These are phyloP conservation scores for Porphyrellus cyaneotinctus DNA, from an alignment of 768 basidiomycete genomes.

Conservation along the genomic window DNA sequence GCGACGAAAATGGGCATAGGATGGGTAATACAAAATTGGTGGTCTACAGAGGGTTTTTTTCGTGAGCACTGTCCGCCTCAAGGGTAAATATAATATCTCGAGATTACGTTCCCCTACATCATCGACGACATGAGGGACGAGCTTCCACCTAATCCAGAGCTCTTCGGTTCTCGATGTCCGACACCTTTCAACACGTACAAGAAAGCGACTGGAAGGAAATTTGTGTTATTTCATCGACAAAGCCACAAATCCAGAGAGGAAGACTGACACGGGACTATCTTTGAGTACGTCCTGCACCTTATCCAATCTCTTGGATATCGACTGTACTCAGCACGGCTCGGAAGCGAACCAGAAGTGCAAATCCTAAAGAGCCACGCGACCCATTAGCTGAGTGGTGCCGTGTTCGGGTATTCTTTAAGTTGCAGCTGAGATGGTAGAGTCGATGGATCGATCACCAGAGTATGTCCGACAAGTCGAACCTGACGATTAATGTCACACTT, in stretches of 20 bases:
- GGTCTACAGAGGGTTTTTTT: conserved; percentile 38
- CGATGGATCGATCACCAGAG: no score
- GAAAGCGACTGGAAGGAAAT: conserved; percentile 47
- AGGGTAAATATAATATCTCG: conserved; percentile 34
- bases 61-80: neutral
- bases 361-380: no score
- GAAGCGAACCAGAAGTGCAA: conserved; percentile 19
- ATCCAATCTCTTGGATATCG: conserved; percentile 52
- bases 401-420: no score
- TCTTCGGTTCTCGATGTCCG: conserved; percentile 59
- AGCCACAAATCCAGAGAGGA: neutral
- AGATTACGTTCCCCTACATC: conserved; percentile 48
- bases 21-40: conserved; percentile 44
- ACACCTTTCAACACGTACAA: conserved; percentile 69
- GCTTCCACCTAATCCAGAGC: conserved; percentile 53
- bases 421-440: no score
- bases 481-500: no score
- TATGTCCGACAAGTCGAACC: no score
- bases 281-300: conserved; percentile 60
- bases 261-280: conserved; percentile 46
- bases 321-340: conserved; percentile 53
- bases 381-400: no score
- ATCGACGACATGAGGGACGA: conserved; percentile 54
- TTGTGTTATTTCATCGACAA: neutral
- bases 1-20: conserved; percentile 46